Conservation (phyloP, 2,329 filamentous ascomycete species). For the Colletotrichum sp. region DNA sequence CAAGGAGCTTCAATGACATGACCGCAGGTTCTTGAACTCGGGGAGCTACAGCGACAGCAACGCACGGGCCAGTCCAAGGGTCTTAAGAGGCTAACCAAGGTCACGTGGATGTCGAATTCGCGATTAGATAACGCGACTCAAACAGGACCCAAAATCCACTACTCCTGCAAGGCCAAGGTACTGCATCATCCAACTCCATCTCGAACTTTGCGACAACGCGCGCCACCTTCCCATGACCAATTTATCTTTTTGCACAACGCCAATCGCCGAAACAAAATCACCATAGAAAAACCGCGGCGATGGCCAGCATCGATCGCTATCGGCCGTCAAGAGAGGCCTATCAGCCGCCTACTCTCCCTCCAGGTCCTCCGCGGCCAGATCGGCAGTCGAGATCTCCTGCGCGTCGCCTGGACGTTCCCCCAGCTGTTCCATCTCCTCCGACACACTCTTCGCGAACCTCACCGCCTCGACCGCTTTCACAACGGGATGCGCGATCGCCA, state of each 20-base stretch:
- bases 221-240: constrained; percentile 5
- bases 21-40: not conserved
- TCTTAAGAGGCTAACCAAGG: not conserved
- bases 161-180: not conserved
- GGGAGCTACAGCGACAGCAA: not conserved
- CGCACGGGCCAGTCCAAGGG: not conserved
- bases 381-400: constrained; percentile 55
- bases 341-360: constrained; percentile 53
- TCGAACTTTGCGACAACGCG: constrained; percentile 7
- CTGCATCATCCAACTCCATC: not conserved
- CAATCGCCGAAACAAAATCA: not conserved
- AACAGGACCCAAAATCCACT: constrained; percentile 16
- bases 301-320: constrained; percentile 67
- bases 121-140: constrained; percentile 27
- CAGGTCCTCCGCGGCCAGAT: constrained; percentile 39
- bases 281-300: constrained; percentile 29
- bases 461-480: constrained; percentile 53
- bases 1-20: not conserved
- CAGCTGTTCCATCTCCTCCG: constrained; percentile 65
- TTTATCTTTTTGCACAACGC: not conserved
- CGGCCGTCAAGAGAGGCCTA: constrained; percentile 61
- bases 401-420: constrained; percentile 60
- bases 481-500: constrained; percentile 48
- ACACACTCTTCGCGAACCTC: constrained; percentile 59
- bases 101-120: not conserved